These are phyloP conservation scores for Funneliformis geosporum DNA, from an alignment of 192 early-diverging fungal species.

Conservation along the genomic window DNA sequence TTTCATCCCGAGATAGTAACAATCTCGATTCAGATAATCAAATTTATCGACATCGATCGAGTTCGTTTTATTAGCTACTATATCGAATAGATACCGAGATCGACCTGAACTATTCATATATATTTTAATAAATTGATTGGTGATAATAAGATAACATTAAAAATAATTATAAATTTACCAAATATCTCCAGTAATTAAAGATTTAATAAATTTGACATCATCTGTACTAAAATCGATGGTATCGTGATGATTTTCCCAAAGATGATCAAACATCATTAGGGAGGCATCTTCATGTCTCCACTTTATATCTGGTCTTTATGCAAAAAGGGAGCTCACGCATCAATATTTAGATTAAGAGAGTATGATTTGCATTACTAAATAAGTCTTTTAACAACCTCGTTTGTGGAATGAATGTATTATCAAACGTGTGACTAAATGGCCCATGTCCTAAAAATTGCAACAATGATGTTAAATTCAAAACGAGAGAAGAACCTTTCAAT, in stretches of 20 bases:
- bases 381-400: slow-evolving; percentile 35
- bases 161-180: slow-evolving; percentile 9
- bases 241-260: slow-evolving; percentile 63
- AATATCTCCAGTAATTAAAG: slow-evolving; percentile 65
- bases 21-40: slow-evolving; percentile 76
- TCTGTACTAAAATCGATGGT: slow-evolving; percentile 63
- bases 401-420: slow-evolving; percentile 82
- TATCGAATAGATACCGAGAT: slow-evolving; percentile 85
- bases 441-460: slow-evolving; percentile 72
- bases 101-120: slow-evolving; percentile 18
- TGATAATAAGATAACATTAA: background rate
- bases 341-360: background rate
- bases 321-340: too few relatives aligned
- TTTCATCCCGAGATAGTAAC: slow-evolving; percentile 74
- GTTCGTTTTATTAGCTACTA: slow-evolving; percentile 95
- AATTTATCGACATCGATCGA: slow-evolving; percentile 96
- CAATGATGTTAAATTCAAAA: background rate
- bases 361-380: background rate
- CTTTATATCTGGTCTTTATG: slow-evolving; percentile 42
- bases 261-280: slow-evolving; percentile 81
- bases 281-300: slow-evolving; percentile 83
- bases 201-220: slow-evolving; percentile 66
- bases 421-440: slow-evolving; percentile 95
- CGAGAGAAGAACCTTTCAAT: background rate
- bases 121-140: background rate